phyloP scores from a whole-genome alignment of 208 protist genomes.

The Borovskyia barvae region DNA sequence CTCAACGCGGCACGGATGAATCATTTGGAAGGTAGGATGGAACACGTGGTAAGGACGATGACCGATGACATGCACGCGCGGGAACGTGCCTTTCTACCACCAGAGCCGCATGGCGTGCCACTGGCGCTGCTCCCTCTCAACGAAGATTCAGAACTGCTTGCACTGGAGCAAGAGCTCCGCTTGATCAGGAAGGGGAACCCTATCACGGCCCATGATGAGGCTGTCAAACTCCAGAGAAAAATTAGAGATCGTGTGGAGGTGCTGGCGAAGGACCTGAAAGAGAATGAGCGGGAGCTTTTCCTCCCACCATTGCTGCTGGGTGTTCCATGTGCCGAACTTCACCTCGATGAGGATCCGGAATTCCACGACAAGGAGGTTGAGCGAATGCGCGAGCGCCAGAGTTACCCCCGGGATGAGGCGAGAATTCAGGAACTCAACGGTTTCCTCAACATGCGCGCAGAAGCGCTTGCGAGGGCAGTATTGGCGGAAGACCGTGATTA shows the following conservation, averaged over 20 bases:
- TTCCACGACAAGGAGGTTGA: constrained; percentile 60
- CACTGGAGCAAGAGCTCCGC: constrained; percentile 51
- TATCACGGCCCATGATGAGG: constrained; percentile 17
- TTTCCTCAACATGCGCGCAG: constrained; percentile 40
- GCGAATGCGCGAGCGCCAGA: constrained; percentile 41
- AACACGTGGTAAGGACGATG: constrained; percentile 20
- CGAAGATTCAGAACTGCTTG: constrained; percentile 39
- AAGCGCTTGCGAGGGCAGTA: constrained; percentile 36
- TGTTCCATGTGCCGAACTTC: constrained; percentile 37
- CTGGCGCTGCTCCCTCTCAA: constrained; percentile 51
- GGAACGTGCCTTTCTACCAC: constrained; percentile 46
- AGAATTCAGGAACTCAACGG: constrained; percentile 41
- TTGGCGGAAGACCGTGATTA: constrained; percentile 41
- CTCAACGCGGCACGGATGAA: constrained; percentile 41
- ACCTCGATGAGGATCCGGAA: constrained; percentile 46
- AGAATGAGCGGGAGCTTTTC: constrained; percentile 48
- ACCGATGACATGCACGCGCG: constrained; percentile 42
- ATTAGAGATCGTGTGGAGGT: constrained; percentile 43
- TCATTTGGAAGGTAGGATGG: constrained; percentile 36
- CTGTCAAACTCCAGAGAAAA: constrained; percentile 31
- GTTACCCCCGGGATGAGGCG: constrained; percentile 24
- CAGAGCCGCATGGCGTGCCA: constrained; percentile 47
- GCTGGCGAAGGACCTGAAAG: constrained; percentile 50
- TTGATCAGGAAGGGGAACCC: constrained; percentile 18
- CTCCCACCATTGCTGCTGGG: constrained; percentile 55